Percentiles rank a stretch among this genome's conserved stretches.
Conservation (phyloP, 78 protist species). For the Mastigamoeba balamuthi region DNA sequence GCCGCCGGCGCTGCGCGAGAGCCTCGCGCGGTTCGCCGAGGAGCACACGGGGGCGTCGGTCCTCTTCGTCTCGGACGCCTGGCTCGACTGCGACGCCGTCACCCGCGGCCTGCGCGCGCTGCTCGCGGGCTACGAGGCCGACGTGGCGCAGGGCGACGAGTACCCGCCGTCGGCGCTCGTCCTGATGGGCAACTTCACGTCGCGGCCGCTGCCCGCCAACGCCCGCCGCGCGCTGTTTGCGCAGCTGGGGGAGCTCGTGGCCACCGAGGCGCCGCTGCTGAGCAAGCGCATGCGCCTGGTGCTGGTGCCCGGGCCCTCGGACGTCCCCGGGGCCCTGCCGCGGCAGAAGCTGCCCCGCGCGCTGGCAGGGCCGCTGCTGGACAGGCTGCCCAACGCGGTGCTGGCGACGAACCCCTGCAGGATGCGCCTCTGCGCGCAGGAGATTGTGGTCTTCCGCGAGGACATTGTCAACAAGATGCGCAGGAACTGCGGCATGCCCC, state of each 20-base stretch:
- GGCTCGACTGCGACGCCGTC: slow-evolving; percentile 37
- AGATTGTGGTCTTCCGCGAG: slow-evolving; percentile 46
- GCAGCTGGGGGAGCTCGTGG: not conserved
- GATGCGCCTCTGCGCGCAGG: slow-evolving; percentile 42
- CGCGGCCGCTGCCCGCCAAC: slow-evolving; percentile 6
- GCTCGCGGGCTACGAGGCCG: slow-evolving; percentile 12
- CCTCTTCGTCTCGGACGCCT: slow-evolving; percentile 41
- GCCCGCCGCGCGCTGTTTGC: too few relatives aligned
- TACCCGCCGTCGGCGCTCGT: slow-evolving; percentile 21
- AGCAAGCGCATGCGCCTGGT: not conserved
- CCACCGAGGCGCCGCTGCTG: not conserved
- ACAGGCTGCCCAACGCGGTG: not conserved
- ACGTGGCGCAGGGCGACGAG: too few relatives aligned
- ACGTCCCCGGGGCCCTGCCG: not conserved
- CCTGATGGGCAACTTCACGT: slow-evolving; percentile 55
- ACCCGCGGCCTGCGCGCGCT: slow-evolving; percentile 2
- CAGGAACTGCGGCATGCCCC: slow-evolving; percentile 18
- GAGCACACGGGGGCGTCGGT: too few relatives aligned
- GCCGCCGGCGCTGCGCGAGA: too few relatives aligned
- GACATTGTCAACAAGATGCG: slow-evolving; percentile 43
- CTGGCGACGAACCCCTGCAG: slow-evolving; percentile 56
- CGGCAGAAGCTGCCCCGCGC: not conserved
- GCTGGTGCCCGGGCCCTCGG: not conserved
- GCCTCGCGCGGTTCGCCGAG: too few relatives aligned
- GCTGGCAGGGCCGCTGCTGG: not conserved